Evolutionary conservation across 78 protist genomes (phyloP), one percentile per base, ranked within the genome.

Genomic region (Cavenderia fasciculata): DNA sequence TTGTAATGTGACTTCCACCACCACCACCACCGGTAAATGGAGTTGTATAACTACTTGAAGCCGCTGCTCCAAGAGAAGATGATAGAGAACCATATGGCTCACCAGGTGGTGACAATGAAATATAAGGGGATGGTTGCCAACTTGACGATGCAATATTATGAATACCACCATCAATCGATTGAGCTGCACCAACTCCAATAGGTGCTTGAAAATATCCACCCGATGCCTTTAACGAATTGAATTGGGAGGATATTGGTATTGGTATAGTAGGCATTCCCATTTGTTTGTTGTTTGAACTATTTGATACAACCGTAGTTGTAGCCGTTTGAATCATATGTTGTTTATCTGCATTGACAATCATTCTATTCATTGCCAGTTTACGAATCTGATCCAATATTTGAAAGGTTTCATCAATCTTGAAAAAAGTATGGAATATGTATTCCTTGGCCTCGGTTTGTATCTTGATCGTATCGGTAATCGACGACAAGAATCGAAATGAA

Each of bases 351-450:
- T 44, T 49, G 12, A 65, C 44, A 23, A 82, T 21, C 90, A 82
- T 82, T 29, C 51, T 47, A 43, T 82, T 59, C 74, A 82, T 82
- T 27, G 90, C 73, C 65, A 82, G 68, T 69, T 68, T 82, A 65
- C 90, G 51, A 10, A 82, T 27, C 57, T 82, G 90, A 40, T 82
- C 90, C 19, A 82, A 19, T 1, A 82, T 41, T 54, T 82, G 90
- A 57, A 82, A 82, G 6, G 90, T 68, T 33, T 82, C 90, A 57
- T 82, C 90, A 40, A 82, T 59, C 29, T 82, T 82, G 63, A 82
- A 82, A 54, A 82, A 82, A 0, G 90, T 82, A 25, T 82, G 76
- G 43, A 82, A 82, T 25, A 82, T n/a, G 33, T 56, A 82, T 18
- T 68, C 78, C 49, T 68, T 82, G 21, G 41, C 23, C 7, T 65